Base-by-base conservation (phyloP, 1,139 yeast species). In the Magnusiomyces sp. region DNA sequence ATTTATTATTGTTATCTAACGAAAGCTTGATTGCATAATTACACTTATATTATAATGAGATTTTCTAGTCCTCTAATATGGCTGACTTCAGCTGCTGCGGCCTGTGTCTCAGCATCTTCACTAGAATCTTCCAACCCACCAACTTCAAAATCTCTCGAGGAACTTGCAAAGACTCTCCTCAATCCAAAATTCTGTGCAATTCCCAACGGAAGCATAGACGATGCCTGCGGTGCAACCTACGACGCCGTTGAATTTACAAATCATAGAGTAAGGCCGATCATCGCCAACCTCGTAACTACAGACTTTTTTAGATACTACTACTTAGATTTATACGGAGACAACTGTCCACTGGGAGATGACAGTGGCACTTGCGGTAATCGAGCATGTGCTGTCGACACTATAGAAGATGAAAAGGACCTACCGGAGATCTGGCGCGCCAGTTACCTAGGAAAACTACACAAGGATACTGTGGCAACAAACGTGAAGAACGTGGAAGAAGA, bases 321-420 rank as follows among this genome's bases (percentile, higher is more conserved):
- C 66, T 77, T 94, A 53, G 87, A 94, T 63, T 72, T 94, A 46
- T 92, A 82, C 63, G 71, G 67, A 31, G 83, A 85, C 58, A 80
- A 81, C 63, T 94, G 99, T 66, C 90, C 95, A 39, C 88, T 89
- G 64, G 79, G 81, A 52, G 85, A 82, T 58, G 86, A 80, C 59
- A 83, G 77, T 59, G 85, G 82, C 29, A 81, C 89, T 64, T 94
- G 99, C 66, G 90, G 95, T 58, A 89, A 94, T 62, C 77, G 89
- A 57, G 87, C 90, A 49, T 94, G 99, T 69, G 95, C 97, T 2
- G 95, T 94, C 33, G 97, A 92, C 65, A 77, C 85, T 23, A 65
- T 75, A 43, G 76, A 77, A 53, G 77, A 78, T 60, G 76, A 66
- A 48, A 53, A 50, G 61, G 79, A 78, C 37, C 74, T 87, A 46